Evolutionary conservation across 2,329 filamentous ascomycete genomes (phyloP).

Genomic region (Davidsoniella neocaledoniae): DNA sequence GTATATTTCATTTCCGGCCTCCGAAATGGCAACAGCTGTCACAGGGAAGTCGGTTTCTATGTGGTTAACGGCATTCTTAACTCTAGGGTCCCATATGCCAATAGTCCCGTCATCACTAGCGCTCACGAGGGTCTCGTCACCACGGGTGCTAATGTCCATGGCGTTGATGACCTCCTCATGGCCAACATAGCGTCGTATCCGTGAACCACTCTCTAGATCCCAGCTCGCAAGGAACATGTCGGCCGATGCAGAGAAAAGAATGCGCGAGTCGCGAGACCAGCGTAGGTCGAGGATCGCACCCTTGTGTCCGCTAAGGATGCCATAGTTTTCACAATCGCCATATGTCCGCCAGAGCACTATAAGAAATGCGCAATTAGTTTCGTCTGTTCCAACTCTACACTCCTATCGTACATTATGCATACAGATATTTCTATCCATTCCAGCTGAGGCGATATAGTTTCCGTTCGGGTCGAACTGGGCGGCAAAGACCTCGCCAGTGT

Average conservation of each 20-base stretch:
- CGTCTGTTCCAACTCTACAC: not conserved
- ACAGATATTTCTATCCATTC: conserved; percentile 88
- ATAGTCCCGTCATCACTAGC: conserved; percentile 89
- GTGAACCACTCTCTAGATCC: conserved; percentile 81
- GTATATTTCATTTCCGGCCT: conserved; percentile 90
- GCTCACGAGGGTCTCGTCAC: conserved; percentile 78
- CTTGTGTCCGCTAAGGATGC: conserved; percentile 72
- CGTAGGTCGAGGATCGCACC: conserved; percentile 83
- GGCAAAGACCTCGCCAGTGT: conserved; percentile 74
- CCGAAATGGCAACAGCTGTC: conserved; percentile 77
- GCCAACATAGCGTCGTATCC: conserved; percentile 80
- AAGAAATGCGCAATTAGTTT: not conserved
- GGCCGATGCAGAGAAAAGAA: conserved; percentile 81
- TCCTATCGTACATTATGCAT: conserved; percentile 20
- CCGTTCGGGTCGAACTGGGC: conserved; percentile 81
- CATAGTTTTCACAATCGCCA: conserved; percentile 88
- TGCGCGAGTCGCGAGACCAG: conserved; percentile 88
- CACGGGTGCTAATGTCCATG: conserved; percentile 73
- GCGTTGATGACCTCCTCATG: conserved; percentile 95
- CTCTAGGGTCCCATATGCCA: conserved; percentile 87
- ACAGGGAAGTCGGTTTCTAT: conserved; percentile 85
- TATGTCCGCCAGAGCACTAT: conserved; percentile 86
- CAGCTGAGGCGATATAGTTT: conserved; percentile 79
- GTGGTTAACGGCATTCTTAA: conserved; percentile 74
- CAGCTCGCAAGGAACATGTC: conserved; percentile 89